Percentiles rank a stretch among this genome's conserved stretches.
phyloP scores from a whole-genome alignment of 148 eudicot species.

The Polygonum maritimum region DNA sequence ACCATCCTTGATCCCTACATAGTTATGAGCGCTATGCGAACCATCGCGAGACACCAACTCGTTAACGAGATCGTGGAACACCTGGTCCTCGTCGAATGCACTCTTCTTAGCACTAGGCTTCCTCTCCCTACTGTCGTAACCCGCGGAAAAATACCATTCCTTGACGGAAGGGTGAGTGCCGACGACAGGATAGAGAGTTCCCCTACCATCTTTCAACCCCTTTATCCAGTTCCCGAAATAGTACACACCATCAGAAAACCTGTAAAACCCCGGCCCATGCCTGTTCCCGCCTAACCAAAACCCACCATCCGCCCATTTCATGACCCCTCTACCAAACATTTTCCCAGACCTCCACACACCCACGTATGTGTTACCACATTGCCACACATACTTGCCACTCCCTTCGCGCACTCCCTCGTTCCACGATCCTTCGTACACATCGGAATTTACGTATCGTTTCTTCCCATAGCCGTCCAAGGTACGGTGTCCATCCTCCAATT shows the following conservation, averaged over 20 bases:
- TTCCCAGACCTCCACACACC: constrained; percentile 81
- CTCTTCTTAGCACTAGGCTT: too few species aligned
- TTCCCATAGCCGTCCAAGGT: constrained; percentile 79
- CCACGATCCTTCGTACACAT: constrained; percentile 86
- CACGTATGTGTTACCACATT: constrained; percentile 49
- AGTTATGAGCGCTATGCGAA: constrained; percentile 28
- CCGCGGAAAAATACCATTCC: constrained; percentile 36
- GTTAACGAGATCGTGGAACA: constrained; percentile 25
- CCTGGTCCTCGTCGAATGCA: constrained; percentile 26
- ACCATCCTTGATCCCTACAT: constrained; percentile 28
- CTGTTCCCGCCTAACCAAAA: constrained; percentile 73
- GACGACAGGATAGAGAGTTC: constrained; percentile 76
- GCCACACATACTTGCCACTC: constrained; percentile 73
- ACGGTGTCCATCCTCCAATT: constrained; percentile 74
- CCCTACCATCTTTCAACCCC: constrained; percentile 86
- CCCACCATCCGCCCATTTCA: constrained; percentile 87
- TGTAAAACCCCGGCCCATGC: constrained; percentile 78
- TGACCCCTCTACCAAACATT: constrained; percentile 85
- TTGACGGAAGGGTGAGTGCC: constrained; percentile 44
- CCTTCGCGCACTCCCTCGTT: constrained; percentile 88
- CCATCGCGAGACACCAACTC: constrained; percentile 31
- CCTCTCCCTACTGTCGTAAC: constrained; percentile 28
- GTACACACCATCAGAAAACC: constrained; percentile 67
- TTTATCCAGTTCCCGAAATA: constrained; percentile 88
- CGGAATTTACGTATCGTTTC: constrained; percentile 60